Percentiles rank a stretch among this genome's conserved stretches.
phyloP scores from a whole-genome alignment of 495 filamentous ascomycete genomes.

The Lophiostoma macrostomum region DNA sequence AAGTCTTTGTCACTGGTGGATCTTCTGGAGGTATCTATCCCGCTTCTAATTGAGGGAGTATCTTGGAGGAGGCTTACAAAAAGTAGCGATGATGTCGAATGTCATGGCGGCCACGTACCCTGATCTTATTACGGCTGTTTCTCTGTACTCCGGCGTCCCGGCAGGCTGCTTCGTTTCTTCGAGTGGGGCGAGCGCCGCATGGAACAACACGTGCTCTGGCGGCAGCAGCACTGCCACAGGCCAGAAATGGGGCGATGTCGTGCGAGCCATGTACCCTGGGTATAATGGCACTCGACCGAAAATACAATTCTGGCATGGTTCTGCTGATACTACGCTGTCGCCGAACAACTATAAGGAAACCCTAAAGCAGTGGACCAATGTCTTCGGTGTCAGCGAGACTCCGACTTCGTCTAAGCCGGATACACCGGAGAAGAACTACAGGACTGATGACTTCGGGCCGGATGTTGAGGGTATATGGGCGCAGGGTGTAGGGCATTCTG shows the following conservation, averaged over 20 bases:
- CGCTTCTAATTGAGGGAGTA: background rate
- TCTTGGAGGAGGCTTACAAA: background rate
- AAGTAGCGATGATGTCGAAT: constrained; percentile 41
- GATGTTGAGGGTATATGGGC: constrained; percentile 50
- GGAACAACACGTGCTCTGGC: constrained; percentile 56
- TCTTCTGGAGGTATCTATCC: constrained; percentile 48
- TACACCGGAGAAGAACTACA: constrained; percentile 45
- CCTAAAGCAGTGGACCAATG: constrained; percentile 61
- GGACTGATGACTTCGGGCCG: constrained; percentile 47
- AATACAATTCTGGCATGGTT: constrained; percentile 58
- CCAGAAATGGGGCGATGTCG: constrained; percentile 53
- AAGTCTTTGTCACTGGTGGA: constrained; percentile 53
- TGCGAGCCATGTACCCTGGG: constrained; percentile 52
- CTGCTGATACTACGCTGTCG: constrained; percentile 48
- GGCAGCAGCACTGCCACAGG: constrained; percentile 48
- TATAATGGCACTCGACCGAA: constrained; percentile 53
- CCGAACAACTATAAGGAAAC: constrained; percentile 52
- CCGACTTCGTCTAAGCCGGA: constrained; percentile 24
- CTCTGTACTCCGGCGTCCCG: constrained; percentile 58
- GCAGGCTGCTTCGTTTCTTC: constrained; percentile 54
- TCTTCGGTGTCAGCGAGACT: constrained; percentile 41
- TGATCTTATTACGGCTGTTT: constrained; percentile 57
- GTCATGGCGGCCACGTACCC: constrained; percentile 59
- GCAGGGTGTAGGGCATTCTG: constrained; percentile 49
- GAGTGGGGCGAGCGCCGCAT: constrained; percentile 44